Evolutionary conservation across 441 rosid genomes (phyloP).

Genomic region (Populus trichocarpa): DNA sequence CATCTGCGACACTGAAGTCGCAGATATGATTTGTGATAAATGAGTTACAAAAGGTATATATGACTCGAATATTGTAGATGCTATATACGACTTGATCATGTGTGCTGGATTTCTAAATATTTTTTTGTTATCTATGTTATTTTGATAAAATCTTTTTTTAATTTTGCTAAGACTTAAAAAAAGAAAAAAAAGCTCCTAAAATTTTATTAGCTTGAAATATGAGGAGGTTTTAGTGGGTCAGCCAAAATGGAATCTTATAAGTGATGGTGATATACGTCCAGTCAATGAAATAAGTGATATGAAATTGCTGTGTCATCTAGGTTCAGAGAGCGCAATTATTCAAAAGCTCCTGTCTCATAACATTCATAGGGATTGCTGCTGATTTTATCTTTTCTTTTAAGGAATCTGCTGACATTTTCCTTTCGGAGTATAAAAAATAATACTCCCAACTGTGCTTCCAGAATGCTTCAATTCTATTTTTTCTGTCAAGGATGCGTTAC

Average conservation of each 20-base stretch:
- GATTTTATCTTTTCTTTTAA: background rate
- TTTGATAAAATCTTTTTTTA: too few species aligned
- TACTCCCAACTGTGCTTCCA: background rate
- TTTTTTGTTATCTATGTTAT: too few species aligned
- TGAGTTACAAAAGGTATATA: too few species aligned
- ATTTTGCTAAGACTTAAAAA: too few species aligned
- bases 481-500: background rate
- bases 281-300: background rate
- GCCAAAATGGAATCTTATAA: background rate
- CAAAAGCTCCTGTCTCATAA: conserved; percentile 7
- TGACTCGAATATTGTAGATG: too few species aligned
- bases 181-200: too few species aligned
- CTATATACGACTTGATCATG: too few species aligned
- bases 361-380: conserved; percentile 23
- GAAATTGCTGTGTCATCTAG: conserved; percentile 4
- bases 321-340: conserved; percentile 9
- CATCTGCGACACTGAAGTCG: too few species aligned
- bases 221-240: background rate
- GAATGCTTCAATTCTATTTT: background rate
- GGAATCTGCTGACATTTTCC: background rate
- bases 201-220: too few species aligned
- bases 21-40: fast-evolving
- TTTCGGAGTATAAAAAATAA: background rate
- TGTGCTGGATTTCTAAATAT: too few species aligned
- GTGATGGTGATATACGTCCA: conserved; percentile 2